phyloP scores from a whole-genome alignment of 176 grass and related monocot genomes.

The Aegilops umbellulata region DNA sequence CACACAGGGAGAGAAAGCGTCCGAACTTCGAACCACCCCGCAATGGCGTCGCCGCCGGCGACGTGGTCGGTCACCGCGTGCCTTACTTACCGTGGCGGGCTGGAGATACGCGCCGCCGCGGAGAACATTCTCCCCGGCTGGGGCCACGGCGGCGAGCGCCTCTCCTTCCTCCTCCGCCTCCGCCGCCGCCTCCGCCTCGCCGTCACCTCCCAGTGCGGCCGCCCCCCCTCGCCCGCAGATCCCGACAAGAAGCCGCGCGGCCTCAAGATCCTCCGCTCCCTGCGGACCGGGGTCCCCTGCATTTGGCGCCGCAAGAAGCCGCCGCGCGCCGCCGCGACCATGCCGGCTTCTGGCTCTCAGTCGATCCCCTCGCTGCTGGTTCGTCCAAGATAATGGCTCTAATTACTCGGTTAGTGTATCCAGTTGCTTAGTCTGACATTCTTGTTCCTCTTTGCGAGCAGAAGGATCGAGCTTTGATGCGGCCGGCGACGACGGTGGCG shows the following conservation, averaged over 20 bases:
- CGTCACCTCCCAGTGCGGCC: slow-evolving; percentile 15
- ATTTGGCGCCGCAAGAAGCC: not conserved
- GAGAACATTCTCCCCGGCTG: slow-evolving; percentile 61
- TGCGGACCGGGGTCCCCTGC: not conserved
- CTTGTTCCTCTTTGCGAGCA: not conserved
- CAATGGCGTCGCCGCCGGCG: not conserved
- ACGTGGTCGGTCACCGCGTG: slow-evolving; percentile 59
- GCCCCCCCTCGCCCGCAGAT: not conserved
- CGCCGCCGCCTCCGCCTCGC: slow-evolving; percentile 46
- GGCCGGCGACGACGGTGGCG: not conserved
- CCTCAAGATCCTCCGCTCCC: not conserved
- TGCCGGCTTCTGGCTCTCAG: not conserved
- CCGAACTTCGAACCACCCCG: not conserved
- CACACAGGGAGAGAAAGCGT: not conserved
- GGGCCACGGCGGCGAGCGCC: slow-evolving; percentile 55
- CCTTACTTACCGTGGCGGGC: slow-evolving; percentile 46
- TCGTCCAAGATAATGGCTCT: not conserved
- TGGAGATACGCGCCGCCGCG: slow-evolving; percentile 51
- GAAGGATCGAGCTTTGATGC: not conserved
- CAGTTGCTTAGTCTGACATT: not conserved
- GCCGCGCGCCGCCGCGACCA: not conserved
- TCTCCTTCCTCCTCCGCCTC: slow-evolving; percentile 65
- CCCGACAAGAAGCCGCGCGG: not conserved
- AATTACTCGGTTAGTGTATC: too few relatives aligned
- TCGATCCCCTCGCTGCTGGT: not conserved